Evolutionary conservation across 768 basidiomycete genomes (phyloP).

Genomic region (Sarcomyxa edulis): DNA sequence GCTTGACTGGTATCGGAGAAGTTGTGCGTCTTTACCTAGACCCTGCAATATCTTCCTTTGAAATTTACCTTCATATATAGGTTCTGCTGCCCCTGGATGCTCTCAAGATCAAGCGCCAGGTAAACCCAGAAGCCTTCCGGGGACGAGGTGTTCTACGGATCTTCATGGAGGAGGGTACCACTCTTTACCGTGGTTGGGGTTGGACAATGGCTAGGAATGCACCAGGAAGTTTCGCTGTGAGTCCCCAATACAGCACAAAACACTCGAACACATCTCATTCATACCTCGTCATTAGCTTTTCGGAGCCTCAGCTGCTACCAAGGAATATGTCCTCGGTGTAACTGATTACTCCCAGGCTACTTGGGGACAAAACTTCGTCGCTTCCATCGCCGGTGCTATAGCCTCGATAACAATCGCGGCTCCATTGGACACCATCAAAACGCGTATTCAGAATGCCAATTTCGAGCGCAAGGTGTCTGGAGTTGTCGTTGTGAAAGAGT

Average conservation of each 20-base stretch:
- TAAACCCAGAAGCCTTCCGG: conserved; percentile 97
- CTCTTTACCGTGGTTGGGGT: conserved; percentile 95
- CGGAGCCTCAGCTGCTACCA: conserved; percentile 91
- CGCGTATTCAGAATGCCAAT: conserved; percentile 97
- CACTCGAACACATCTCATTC: conserved; percentile 1
- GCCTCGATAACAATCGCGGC: conserved; percentile 95
- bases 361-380: conserved; percentile 95
- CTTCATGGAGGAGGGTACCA: conserved; percentile 54
- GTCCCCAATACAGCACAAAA: too few relatives aligned
- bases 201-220: conserved; percentile 99
- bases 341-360: conserved; percentile 92
- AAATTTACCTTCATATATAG: conserved; percentile 22
- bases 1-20: conserved; percentile 86
- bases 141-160: conserved; percentile 89
- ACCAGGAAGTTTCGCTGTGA: conserved; percentile 89
- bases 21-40: conserved; percentile 50
- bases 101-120: conserved; percentile 98
- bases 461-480: conserved; percentile 85
- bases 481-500: conserved; percentile 77
- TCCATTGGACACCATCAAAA: conserved; percentile 94
- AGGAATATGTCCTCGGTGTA: conserved; percentile 88
- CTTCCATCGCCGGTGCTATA: conserved; percentile 89
- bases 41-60: background rate
- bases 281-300: conserved; percentile 65
- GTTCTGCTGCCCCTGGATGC: conserved; percentile 94